phyloP scores from a whole-genome alignment of 2,329 filamentous ascomycete species.

The Neonectria ditissima region DNA sequence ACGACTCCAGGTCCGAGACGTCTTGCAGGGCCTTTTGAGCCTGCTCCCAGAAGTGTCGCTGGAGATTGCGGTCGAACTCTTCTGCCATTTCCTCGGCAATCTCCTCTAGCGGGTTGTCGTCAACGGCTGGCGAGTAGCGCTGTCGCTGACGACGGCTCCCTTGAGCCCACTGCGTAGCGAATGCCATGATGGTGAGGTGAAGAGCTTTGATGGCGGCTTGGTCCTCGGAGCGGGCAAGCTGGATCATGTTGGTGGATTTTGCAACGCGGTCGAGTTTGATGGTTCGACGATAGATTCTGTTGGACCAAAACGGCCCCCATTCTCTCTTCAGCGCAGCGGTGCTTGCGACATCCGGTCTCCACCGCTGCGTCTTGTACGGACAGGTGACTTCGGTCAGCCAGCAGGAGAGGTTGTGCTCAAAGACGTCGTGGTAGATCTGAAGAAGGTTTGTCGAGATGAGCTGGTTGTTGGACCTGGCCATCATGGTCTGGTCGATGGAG shows the following conservation, averaged over 20 bases:
- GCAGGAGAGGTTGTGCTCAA: slow-evolving; percentile 42
- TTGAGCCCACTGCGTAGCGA: slow-evolving; percentile 44
- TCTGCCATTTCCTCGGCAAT: slow-evolving; percentile 41
- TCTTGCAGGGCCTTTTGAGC: slow-evolving; percentile 50
- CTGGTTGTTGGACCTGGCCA: slow-evolving; percentile 39
- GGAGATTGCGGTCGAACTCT: slow-evolving; percentile 53
- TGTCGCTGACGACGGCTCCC: slow-evolving; percentile 44
- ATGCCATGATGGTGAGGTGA: slow-evolving; percentile 42
- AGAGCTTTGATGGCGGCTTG: slow-evolving; percentile 34
- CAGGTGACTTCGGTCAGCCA: slow-evolving; percentile 43
- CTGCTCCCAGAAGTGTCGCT: slow-evolving; percentile 52
- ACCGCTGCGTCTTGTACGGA: slow-evolving; percentile 37
- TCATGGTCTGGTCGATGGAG: slow-evolving; percentile 41
- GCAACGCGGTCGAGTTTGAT: slow-evolving; percentile 39
- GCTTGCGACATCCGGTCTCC: slow-evolving; percentile 12
- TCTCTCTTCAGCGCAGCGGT: slow-evolving; percentile 24
- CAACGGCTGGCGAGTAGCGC: slow-evolving; percentile 20
- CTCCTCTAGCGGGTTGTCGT: slow-evolving; percentile 32
- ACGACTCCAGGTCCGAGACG: slow-evolving; percentile 51
- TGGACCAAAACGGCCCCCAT: slow-evolving; percentile 43
- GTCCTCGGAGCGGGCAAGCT: slow-evolving; percentile 33
- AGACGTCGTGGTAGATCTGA: slow-evolving; percentile 42
- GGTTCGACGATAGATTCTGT: slow-evolving; percentile 42
- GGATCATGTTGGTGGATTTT: slow-evolving; percentile 37
- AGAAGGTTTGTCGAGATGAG: slow-evolving; percentile 40